Conservation (phyloP, 805 yeast genomes). For the Candida railenensis region DNA sequence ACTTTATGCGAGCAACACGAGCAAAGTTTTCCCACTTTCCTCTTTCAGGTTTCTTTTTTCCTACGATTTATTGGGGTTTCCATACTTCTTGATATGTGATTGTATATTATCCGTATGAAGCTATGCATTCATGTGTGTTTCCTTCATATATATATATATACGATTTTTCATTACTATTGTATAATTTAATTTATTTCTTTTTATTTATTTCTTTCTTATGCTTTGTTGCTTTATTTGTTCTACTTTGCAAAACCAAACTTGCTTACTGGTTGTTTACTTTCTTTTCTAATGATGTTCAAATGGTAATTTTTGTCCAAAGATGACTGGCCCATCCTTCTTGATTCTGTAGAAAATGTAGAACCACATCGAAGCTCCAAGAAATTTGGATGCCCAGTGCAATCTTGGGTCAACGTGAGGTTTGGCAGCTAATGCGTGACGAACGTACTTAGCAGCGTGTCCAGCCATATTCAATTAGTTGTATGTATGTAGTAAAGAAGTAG, state of each 20-base stretch:
- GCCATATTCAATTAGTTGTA: constrained; percentile 29
- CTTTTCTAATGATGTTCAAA: constrained; percentile 32
- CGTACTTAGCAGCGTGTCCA: constrained; percentile 40
- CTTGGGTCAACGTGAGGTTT: constrained; percentile 63
- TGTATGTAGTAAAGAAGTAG: neutral
- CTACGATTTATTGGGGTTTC: too few relatives aligned
- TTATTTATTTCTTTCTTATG: neutral
- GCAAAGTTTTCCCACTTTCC: too few relatives aligned
- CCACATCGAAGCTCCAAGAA: constrained; percentile 85
- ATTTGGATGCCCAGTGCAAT: constrained; percentile 59
- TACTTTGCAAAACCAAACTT: too few relatives aligned
- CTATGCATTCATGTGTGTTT: neutral
- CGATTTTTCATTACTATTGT: neutral
- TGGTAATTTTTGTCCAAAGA: constrained; percentile 47
- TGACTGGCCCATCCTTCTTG: constrained; percentile 66
- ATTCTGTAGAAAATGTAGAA: constrained; percentile 83
- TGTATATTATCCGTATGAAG: neutral
- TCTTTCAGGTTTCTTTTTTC: too few relatives aligned
- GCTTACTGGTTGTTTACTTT: neutral
- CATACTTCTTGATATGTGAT: neutral
- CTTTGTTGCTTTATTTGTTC: neutral
- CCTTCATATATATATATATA: neutral
- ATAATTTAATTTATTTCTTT: too few relatives aligned
- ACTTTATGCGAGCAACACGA: too few relatives aligned
- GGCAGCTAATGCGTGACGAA: constrained; percentile 61